A percentile compares a stretch with the other conserved stretches of the same genome.
Conservation (phyloP, 2,329 filamentous ascomycete genomes). For the Coniosporium tulheliwenetii region DNA sequence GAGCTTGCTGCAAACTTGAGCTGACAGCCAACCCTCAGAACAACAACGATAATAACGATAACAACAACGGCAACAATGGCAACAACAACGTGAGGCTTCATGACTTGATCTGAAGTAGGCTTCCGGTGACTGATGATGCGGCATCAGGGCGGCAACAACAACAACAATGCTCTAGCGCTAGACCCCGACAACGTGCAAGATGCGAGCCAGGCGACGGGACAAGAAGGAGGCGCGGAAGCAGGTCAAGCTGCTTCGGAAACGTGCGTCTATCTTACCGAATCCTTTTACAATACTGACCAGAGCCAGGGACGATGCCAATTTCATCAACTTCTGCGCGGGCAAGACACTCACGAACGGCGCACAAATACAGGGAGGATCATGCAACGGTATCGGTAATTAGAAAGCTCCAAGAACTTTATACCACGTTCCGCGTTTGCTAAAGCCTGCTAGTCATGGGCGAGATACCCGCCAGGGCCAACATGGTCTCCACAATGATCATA, state of each 20-base stretch:
- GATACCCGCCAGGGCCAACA: constrained; percentile 33
- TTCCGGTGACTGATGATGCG: no score
- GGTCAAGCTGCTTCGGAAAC: constrained; percentile 30
- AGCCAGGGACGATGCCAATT: constrained; percentile 34
- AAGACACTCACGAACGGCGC: constrained; percentile 39
- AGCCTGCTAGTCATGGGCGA: constrained; percentile 35
- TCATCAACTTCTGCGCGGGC: constrained; percentile 44
- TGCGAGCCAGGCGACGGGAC: constrained; percentile 23
- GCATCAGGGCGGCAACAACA: background rate
- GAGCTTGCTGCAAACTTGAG: no score
- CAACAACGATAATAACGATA: no score
- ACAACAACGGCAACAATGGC: no score
- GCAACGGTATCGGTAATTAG: constrained; percentile 35
- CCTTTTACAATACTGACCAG: constrained; percentile 3
- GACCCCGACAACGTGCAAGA: constrained; percentile 25
- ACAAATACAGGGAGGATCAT: constrained; percentile 34
- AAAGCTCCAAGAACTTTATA: background rate
- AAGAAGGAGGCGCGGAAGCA: constrained; percentile 19
- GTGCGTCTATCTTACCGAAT: constrained; percentile 13
- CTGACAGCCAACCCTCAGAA: no score
- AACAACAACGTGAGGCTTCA: no score
- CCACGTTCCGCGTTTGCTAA: constrained; percentile 1
- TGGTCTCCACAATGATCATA: constrained; percentile 39
- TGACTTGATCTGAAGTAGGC: no score
- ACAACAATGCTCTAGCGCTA: constrained; percentile 13